Evolutionary conservation across 1,284 basidiomycete species (phyloP), one percentile per base, ranked within the genome.

Genomic region (Polyporus tsugae): DNA sequence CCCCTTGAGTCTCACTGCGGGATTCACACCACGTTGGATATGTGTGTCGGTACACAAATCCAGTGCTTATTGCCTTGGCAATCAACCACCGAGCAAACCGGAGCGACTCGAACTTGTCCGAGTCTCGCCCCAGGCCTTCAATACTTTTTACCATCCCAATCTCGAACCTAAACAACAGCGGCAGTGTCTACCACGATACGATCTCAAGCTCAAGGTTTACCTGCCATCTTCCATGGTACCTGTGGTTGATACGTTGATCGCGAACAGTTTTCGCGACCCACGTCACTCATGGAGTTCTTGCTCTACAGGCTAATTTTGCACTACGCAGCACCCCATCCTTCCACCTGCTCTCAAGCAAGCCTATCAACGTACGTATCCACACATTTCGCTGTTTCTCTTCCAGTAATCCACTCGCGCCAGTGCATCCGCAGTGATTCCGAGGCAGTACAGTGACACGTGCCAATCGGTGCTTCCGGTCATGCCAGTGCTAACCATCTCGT

Each of bases 401-500:
- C 22, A 22, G 3, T 9, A 22, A 1, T 9, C 6, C 44, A 46
- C 22, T 49, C 9, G 25, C 46, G 29, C 29, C n/a, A n/a, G n/a
- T 13, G 25, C 52, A 4, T 53, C 29, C 52, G 52, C 25, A 15
- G 52, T 53, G 29, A 33, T 53, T 9, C 46, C 22, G 22, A n/a
- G 52, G 52, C 52, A 35, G 29, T 35, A 55, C 52, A 55, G 6
- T 15, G 15, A 5, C 52, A 35, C 33, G 52, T 13, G 52, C 29
- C 22, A 17, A 29, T 33, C 52, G 33, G 5, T 35, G 25, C 33
- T 57, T 57, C 33, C 10, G 4, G 19, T 57, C 17, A 19, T 4
- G 33, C 13, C 29, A 53, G 11, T 53, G 52, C 9, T 53, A 53
- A 57, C 55, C 35, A 57, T 57, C 55, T 57, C 35, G 55, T 57